These are phyloP conservation scores for Metarhizium album DNA, from an alignment of 2,329 filamentous ascomycete genomes.

Conservation along the genomic window DNA sequence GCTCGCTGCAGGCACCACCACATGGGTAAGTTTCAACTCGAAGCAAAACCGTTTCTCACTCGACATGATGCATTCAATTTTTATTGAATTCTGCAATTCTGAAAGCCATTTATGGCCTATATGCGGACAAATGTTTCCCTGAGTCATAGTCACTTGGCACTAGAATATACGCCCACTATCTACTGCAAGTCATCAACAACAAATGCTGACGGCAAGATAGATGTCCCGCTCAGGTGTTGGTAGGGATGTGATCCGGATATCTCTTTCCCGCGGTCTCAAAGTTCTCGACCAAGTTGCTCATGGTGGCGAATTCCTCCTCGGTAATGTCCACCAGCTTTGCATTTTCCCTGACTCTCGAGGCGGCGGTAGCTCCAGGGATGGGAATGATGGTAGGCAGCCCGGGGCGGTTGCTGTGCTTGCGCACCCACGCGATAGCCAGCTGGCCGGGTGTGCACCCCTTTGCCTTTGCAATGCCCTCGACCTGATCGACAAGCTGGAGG, in stretches of 20 bases:
- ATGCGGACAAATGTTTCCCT: slow-evolving; percentile 21
- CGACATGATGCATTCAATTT: slow-evolving; percentile 27
- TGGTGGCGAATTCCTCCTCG: slow-evolving; percentile 37
- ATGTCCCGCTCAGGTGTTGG: background rate
- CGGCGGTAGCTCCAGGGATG: slow-evolving; percentile 53
- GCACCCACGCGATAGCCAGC: slow-evolving; percentile 56
- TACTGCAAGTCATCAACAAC: background rate
- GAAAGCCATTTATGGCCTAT: slow-evolving; percentile 19
- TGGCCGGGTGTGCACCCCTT: slow-evolving; percentile 54
- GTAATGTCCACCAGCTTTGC: slow-evolving; percentile 35
- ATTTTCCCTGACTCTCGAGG: slow-evolving; percentile 52
- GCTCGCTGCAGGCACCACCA: background rate
- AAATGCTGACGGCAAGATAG: background rate
- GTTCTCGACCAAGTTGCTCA: slow-evolving; percentile 36
- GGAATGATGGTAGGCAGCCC: slow-evolving; percentile 51
- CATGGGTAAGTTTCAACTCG: background rate
- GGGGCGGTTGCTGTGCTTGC: slow-evolving; percentile 34
- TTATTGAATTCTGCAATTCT: slow-evolving; percentile 40
- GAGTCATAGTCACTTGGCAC: background rate
- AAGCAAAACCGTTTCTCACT: background rate
- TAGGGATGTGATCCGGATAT: slow-evolving; percentile 27
- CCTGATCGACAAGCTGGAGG: slow-evolving; percentile 45
- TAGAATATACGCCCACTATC: slow-evolving; percentile 1
- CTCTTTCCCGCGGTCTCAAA: slow-evolving; percentile 38
- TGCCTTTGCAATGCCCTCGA: slow-evolving; percentile 46